Evolutionary conservation across 2,329 filamentous ascomycete genomes (phyloP), one percentile per base, ranked within the genome.

Genomic region (Trichoderma afroharzianum): DNA sequence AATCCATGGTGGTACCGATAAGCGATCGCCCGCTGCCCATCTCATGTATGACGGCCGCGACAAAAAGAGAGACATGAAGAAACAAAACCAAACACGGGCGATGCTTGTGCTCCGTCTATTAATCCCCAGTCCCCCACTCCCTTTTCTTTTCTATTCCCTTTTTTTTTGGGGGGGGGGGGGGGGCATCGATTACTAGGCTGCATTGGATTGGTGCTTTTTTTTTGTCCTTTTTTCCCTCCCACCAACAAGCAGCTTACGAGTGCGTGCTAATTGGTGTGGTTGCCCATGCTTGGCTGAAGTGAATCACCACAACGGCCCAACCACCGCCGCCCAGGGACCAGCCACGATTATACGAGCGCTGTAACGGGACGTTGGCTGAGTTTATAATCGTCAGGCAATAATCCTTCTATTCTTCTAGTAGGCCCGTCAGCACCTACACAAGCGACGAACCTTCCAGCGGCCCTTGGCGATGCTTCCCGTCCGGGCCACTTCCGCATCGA

Each of bases 381-480:
- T 14, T 50, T 47, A 18, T 8, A 30, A n/a, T 32, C 55, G 55
- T 33, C 55, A 30, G 28, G n/a, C n/a, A 50, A 21, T 50, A 53
- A 24, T 53, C 21, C 9, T 24, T 24, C 47, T 53, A 53, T 53
- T 24, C 47, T 24, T 53, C 43, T 21, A 50, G 18, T 18, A 21
- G 47, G 47, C 9, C 21, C 55, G 43, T 24, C 50, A 28, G 43
- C 39, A 55, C 43, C 50, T 53, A 21, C 30, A 30, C 50, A 18
- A 58, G n/a, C 28, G 43, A 39, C 15, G 26, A 43, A 69, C 7
- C 58, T 62, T 32, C 36, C 26, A 50, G 18, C 66, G 53, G 53
- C 33, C 64, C 64, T 58, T 43, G n/a, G 66, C 33, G 57, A 53
- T 63, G 58, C 55, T 70, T 70, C 68, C 68, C 68, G 59, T 63